These are phyloP conservation scores for Saxophila tyrrhenica DNA, from an alignment of 495 filamentous ascomycete genomes.

Conservation along the genomic window DNA sequence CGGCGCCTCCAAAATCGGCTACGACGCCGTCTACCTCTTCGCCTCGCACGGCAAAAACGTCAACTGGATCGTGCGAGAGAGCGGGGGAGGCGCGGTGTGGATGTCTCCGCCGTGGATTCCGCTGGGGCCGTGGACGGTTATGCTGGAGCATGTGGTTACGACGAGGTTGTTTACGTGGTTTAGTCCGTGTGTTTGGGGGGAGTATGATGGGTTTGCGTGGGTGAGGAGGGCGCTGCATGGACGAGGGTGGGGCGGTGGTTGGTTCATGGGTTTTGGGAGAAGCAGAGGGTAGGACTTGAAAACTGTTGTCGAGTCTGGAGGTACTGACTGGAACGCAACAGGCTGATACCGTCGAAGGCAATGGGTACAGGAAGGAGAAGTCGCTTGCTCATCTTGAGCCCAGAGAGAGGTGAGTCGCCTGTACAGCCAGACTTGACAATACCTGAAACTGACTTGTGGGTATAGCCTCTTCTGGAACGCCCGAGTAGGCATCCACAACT, in stretches of 20 bases:
- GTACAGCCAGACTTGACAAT: slow-evolving; percentile 54
- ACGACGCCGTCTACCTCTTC: slow-evolving; percentile 63
- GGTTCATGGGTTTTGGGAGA: slow-evolving; percentile 15
- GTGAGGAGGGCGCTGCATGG: slow-evolving; percentile 50
- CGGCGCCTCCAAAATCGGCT: slow-evolving; percentile 64
- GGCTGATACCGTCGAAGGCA: neutral
- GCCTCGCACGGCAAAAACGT: slow-evolving; percentile 54
- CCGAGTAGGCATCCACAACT: slow-evolving; percentile 7
- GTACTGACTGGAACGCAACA: neutral
- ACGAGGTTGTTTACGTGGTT: slow-evolving; percentile 56
- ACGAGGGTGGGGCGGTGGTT: slow-evolving; percentile 57
- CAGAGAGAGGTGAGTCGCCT: neutral
- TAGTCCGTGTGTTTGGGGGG: slow-evolving; percentile 51
- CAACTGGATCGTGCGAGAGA: slow-evolving; percentile 68
- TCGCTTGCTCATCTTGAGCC: neutral
- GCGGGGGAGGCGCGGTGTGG: slow-evolving; percentile 62
- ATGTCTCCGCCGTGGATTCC: slow-evolving; percentile 57
- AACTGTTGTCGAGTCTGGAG: no score
- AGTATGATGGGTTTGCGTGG: slow-evolving; percentile 37
- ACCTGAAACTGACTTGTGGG: no score
- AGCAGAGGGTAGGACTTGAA: neutral
- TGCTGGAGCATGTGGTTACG: slow-evolving; percentile 54
- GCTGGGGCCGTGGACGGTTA: slow-evolving; percentile 36
- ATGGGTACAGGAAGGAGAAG: neutral
- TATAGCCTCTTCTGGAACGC: slow-evolving; percentile 44